These are phyloP conservation scores for Phellopilus nigrolimitatus DNA, from an alignment of 1,284 basidiomycete species.

Conservation along the genomic window DNA sequence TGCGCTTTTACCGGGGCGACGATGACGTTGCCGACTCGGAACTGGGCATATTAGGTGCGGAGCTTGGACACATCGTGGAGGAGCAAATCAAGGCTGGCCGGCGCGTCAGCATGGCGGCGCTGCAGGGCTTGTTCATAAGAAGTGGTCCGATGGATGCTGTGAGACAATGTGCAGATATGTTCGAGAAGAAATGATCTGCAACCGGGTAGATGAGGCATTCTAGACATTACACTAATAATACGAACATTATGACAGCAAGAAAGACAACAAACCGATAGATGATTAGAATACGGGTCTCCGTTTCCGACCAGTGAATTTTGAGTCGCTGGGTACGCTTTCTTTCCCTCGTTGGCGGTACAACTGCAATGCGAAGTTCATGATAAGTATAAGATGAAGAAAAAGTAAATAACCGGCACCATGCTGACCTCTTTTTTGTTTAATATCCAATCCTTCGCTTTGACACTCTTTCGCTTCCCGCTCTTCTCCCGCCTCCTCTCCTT, in stretches of 20 bases:
- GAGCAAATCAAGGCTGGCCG: constrained; percentile 48
- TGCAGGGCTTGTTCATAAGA: constrained; percentile 91
- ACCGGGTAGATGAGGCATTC: constrained; percentile 12
- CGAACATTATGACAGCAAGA: constrained; percentile 9
- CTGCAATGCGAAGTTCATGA: constrained; percentile 32
- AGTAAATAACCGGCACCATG: neutral
- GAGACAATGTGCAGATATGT: constrained; percentile 47
- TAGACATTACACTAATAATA: constrained; percentile 11
- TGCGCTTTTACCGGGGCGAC: constrained; percentile 74
- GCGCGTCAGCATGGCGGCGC: constrained; percentile 85
- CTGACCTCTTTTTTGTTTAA: constrained; percentile 78
- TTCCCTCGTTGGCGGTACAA: constrained; percentile 79
- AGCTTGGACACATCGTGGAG: constrained; percentile 49
- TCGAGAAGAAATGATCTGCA: constrained; percentile 28
- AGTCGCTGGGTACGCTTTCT: constrained; percentile 73
- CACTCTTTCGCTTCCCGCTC: constrained; percentile 56
- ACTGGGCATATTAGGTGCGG: constrained; percentile 44
- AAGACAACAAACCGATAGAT: neutral
- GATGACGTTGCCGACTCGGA: constrained; percentile 32
- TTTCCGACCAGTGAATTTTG: constrained; percentile 77
- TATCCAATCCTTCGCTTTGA: constrained; percentile 78
- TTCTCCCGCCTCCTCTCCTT: constrained; percentile 51
- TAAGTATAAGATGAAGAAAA: neutral
- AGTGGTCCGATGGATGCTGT: constrained; percentile 63
- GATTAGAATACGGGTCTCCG: constrained; percentile 61